Evolutionary conservation across 2,329 filamentous ascomycete species (phyloP).

Genomic region (Sporothrix dimorphospora): DNA sequence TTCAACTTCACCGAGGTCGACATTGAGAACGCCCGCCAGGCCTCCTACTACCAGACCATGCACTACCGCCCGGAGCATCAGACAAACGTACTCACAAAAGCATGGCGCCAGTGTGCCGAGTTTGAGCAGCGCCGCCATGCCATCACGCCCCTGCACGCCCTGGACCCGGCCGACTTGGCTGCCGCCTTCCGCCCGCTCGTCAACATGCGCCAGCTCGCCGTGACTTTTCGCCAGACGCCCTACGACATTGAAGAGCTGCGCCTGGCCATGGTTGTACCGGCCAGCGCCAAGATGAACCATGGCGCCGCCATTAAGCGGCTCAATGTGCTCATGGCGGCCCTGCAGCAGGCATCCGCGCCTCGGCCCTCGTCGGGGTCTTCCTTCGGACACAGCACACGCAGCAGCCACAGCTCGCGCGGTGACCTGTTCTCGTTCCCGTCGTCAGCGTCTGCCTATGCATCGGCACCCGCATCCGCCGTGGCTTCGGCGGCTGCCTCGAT

Average conservation of each 20-base stretch:
- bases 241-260: slow-evolving; percentile 45
- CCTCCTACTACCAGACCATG: slow-evolving; percentile 44
- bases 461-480: neutral
- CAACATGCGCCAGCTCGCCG: slow-evolving; percentile 46
- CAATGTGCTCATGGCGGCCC: slow-evolving; percentile 31
- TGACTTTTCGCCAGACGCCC: slow-evolving; percentile 48
- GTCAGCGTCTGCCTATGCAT: neutral
- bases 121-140: slow-evolving; percentile 42
- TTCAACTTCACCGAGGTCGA: slow-evolving; percentile 51
- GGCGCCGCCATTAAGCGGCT: slow-evolving; percentile 44
- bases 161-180: slow-evolving; percentile 34
- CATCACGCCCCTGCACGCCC: slow-evolving; percentile 44
- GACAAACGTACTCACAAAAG: slow-evolving; percentile 32
- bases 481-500: slow-evolving; percentile 20
- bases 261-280: slow-evolving; percentile 45
- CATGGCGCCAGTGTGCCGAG: slow-evolving; percentile 37
- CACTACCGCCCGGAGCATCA: slow-evolving; percentile 45
- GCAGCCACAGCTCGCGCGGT: slow-evolving; percentile 17
- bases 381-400: slow-evolving; percentile 3
- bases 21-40: slow-evolving; percentile 46
- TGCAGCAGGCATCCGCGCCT: slow-evolving; percentile 29
- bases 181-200: slow-evolving; percentile 46
- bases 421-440: neutral
- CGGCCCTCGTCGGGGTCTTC: neutral
- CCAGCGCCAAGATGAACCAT: slow-evolving; percentile 47